Percentiles rank a stretch among this genome's conserved stretches.
These are phyloP conservation scores for Solanum hybrid DNA, from an alignment of 305 asterid species.

Conservation along the genomic window DNA sequence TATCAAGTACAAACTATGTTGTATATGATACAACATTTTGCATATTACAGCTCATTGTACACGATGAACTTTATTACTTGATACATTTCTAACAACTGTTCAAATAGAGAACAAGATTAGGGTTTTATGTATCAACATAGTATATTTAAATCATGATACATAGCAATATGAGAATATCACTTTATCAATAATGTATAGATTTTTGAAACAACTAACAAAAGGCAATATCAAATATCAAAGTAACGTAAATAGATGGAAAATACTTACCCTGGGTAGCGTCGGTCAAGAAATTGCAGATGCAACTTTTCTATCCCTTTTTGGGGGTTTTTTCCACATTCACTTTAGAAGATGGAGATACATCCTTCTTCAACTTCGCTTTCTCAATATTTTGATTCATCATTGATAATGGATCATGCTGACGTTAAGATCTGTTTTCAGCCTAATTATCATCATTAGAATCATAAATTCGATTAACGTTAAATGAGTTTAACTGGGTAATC, in stretches of 20 bases:
- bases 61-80: background rate
- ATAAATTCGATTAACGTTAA: too few relatives aligned
- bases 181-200: background rate
- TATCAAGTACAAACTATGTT: background rate
- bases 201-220: background rate
- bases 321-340: background rate
- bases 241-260: background rate
- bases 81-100: too few relatives aligned
- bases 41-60: background rate
- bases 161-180: background rate
- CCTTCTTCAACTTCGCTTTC: background rate
- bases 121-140: background rate
- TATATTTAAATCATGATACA: too few relatives aligned
- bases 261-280: background rate
- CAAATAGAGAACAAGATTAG: background rate
- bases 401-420: background rate
- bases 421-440: background rate
- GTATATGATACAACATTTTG: background rate
- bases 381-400: background rate
- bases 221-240: background rate
- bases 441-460: background rate
- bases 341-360: background rate
- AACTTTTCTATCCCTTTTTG: background rate
- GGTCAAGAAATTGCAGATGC: too few relatives aligned
- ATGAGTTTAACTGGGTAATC: background rate